phyloP scores from a whole-genome alignment of 2,329 filamentous ascomycete species.

The Monilinia fructicola region DNA sequence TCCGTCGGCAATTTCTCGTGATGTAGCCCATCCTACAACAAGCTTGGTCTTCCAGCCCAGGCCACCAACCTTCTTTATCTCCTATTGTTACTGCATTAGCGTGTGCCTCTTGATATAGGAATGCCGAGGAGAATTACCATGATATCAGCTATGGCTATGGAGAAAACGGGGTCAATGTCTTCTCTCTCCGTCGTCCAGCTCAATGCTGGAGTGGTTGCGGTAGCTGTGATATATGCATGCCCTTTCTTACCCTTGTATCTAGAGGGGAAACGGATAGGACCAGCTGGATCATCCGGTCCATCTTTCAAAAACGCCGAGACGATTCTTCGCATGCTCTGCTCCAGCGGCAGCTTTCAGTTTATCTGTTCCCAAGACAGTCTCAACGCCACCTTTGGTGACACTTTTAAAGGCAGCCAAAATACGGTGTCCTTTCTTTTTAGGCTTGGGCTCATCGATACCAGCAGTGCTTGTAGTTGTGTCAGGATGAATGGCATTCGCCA shows the following conservation, averaged over 20 bases:
- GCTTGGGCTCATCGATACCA: slow-evolving; percentile 24
- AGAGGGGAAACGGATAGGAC: slow-evolving; percentile 75
- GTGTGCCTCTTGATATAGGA: background rate
- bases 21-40: slow-evolving; percentile 76
- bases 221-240: slow-evolving; percentile 66
- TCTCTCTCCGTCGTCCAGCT: slow-evolving; percentile 47
- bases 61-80: slow-evolving; percentile 77
- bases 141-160: slow-evolving; percentile 68
- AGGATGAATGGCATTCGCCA: slow-evolving; percentile 43
- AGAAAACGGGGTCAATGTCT: slow-evolving; percentile 63
- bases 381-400: slow-evolving; percentile 61
- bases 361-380: slow-evolving; percentile 70
- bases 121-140: slow-evolving; percentile 30
- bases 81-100: slow-evolving; percentile 38
- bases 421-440: slow-evolving; percentile 37
- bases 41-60: slow-evolving; percentile 84
- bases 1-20: slow-evolving; percentile 72
- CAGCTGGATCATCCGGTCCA: slow-evolving; percentile 50
- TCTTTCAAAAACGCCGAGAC: slow-evolving; percentile 65
- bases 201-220: slow-evolving; percentile 66
- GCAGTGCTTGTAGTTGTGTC: slow-evolving; percentile 41
- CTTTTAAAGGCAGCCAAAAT: slow-evolving; percentile 64
- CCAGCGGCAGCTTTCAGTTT: slow-evolving; percentile 60
- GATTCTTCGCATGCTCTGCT: slow-evolving; percentile 63
- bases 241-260: slow-evolving; percentile 71